phyloP scores from a whole-genome alignment of 208 protist genomes.

The Acanthamoeba sp. region DNA sequence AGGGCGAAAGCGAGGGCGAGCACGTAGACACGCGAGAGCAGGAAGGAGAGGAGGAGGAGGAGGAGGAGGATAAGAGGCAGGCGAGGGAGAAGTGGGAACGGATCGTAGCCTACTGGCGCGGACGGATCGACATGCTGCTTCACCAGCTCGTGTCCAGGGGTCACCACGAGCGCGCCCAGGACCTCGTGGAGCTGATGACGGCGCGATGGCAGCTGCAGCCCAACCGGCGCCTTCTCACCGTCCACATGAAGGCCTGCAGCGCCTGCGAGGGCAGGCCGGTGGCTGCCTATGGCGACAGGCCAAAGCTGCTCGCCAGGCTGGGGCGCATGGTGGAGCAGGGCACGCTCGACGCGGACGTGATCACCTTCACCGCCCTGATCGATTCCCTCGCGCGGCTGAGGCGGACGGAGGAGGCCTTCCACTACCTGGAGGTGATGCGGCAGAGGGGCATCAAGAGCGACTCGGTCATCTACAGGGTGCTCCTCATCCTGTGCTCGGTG shows the following conservation, averaged over 20 bases:
- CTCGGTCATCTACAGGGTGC: background rate
- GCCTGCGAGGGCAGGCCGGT: background rate
- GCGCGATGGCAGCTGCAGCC: background rate
- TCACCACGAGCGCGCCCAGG: background rate
- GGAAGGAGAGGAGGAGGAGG: too few species aligned
- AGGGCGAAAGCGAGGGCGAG: too few species aligned
- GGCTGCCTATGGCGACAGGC: background rate
- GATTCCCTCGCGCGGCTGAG: background rate
- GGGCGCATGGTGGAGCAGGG: background rate
- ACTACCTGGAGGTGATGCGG: background rate
- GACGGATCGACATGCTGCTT: background rate
- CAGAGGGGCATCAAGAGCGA: background rate
- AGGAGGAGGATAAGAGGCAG: background rate
- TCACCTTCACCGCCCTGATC: slow-evolving; percentile 7
- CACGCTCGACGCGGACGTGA: background rate
- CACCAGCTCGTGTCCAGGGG: background rate
- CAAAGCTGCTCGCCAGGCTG: background rate
- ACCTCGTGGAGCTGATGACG: background rate
- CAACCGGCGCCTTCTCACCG: background rate
- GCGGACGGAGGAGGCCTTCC: background rate
- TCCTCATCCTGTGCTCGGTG: background rate
- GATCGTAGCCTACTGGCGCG: background rate
- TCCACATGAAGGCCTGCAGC: background rate
- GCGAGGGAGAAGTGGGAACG: background rate
- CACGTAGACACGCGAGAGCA: too few species aligned